Evolutionary conservation across 441 rosid genomes (phyloP).

Genomic region (Pelargonium hybrid): DNA sequence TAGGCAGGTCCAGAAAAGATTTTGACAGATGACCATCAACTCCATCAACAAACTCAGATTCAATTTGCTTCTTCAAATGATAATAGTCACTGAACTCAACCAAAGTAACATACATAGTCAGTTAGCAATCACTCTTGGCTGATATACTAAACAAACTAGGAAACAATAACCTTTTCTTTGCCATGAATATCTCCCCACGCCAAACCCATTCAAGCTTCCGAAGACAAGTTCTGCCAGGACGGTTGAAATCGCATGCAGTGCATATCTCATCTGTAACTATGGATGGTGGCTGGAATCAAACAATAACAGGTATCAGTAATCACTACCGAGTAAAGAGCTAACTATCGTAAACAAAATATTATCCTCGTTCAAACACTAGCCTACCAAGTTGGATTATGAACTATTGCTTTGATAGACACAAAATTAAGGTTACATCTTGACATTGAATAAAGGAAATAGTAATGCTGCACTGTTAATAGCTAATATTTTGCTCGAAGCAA

Average conservation of each 20-base stretch:
- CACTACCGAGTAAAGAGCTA: background rate
- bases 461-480: background rate
- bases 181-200: slow-evolving; percentile 95
- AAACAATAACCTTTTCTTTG: slow-evolving; percentile 57
- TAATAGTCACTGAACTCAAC: slow-evolving; percentile 70
- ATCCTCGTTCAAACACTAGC: background rate
- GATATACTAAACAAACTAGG: slow-evolving; percentile 10
- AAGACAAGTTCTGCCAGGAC: slow-evolving; percentile 89
- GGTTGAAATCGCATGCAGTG: slow-evolving; percentile 98
- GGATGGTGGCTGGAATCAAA: slow-evolving; percentile 78
- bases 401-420: background rate
- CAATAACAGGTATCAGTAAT: slow-evolving; percentile 16
- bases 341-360: background rate
- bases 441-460: slow-evolving; percentile 3
- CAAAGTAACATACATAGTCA: slow-evolving; percentile 14
- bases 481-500: background rate
- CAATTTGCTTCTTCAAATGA: slow-evolving; percentile 92
- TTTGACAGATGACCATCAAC: slow-evolving; percentile 50
- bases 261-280: slow-evolving; percentile 87
- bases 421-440: background rate
- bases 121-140: slow-evolving; percentile 18
- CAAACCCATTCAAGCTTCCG: slow-evolving; percentile 99
- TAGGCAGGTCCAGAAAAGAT: slow-evolving; percentile 82
- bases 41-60: slow-evolving; percentile 78
- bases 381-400: background rate